Evolutionary conservation across 1,284 basidiomycete species (phyloP), one percentile per base, ranked within the genome.

Genomic region (Cystobasidiaceae sp.): DNA sequence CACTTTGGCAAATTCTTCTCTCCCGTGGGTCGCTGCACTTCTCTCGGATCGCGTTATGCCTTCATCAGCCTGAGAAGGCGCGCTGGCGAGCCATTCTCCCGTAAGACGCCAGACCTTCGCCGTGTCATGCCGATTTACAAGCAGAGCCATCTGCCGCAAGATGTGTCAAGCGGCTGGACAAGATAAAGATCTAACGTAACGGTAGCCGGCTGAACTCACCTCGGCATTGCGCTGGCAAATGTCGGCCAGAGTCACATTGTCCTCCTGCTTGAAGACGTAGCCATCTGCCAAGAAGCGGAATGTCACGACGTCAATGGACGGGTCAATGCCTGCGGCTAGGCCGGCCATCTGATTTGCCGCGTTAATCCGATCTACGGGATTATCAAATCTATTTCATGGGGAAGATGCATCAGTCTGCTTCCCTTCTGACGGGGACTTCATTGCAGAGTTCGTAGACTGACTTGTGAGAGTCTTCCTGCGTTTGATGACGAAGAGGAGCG

Each of bases 21-120:
- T n/a, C n/a, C n/a, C n/a, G n/a, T n/a, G n/a, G n/a, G n/a, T n/a
- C 39, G 39, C 39, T 41, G 19, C 33, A 23, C 27, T 15, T 21
- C 50, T n/a, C n/a, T n/a, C n/a, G n/a, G n/a, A n/a, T n/a, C n/a
- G n/a, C n/a, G n/a, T n/a, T n/a, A n/a, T n/a, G n/a, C 11, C 54
- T 19, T 34, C 34, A 4, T 34, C 32, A 32, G 54, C 21, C 9
- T 23, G 39, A 17, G 23, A 19, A 2, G 37, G 39, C 54, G 41
- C 54, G 11, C 19, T 19, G 17, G 52, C 61, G 25, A 64, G 6
- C 61, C 61, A 64, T 33, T 56, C 39, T 15, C 34, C 61, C 17
- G 49, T 43, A 6, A 64, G 61, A 17, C 44, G 32, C 61, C 61
- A 64, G 2, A 64, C 45, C 32, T 56, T 55, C 7, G 61, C 61